These are phyloP conservation scores for Annulohypoxylon nitens DNA, from an alignment of 495 filamentous ascomycete genomes.

Conservation along the genomic window DNA sequence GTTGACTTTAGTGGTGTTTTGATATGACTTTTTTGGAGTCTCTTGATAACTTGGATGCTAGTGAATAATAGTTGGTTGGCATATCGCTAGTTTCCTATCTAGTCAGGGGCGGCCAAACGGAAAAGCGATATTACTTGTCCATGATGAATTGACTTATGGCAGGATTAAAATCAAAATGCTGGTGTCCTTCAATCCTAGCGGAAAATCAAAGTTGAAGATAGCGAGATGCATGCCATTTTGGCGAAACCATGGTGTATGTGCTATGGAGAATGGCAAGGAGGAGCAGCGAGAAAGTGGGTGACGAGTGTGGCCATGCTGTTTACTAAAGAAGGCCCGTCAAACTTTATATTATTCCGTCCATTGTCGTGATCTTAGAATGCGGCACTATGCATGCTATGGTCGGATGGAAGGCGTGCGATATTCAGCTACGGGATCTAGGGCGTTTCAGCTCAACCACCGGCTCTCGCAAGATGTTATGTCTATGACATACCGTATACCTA, in stretches of 20 bases:
- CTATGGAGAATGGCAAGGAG: neutral
- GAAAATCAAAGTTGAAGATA: neutral
- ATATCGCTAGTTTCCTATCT: neutral
- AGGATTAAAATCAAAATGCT: neutral
- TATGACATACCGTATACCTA: neutral
- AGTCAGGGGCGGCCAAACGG: neutral
- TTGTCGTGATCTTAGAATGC: neutral
- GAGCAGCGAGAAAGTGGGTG: slow-evolving; percentile 2
- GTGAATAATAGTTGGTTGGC: neutral
- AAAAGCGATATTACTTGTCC: neutral
- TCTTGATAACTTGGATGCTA: neutral
- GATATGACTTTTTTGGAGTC: neutral
- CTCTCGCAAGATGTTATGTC: neutral
- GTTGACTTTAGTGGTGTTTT: neutral
- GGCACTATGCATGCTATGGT: neutral
- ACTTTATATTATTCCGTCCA: slow-evolving; percentile 12
- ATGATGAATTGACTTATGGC: neutral
- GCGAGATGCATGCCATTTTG: neutral
- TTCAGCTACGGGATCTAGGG: neutral
- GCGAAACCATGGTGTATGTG: neutral
- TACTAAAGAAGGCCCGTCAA: slow-evolving; percentile 17
- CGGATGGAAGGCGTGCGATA: neutral
- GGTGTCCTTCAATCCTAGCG: neutral
- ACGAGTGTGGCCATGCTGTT: neutral
- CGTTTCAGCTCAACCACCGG: neutral